Base-by-base conservation (phyloP, 1,284 basidiomycete species). In the Wolfiporia cocos region DNA sequence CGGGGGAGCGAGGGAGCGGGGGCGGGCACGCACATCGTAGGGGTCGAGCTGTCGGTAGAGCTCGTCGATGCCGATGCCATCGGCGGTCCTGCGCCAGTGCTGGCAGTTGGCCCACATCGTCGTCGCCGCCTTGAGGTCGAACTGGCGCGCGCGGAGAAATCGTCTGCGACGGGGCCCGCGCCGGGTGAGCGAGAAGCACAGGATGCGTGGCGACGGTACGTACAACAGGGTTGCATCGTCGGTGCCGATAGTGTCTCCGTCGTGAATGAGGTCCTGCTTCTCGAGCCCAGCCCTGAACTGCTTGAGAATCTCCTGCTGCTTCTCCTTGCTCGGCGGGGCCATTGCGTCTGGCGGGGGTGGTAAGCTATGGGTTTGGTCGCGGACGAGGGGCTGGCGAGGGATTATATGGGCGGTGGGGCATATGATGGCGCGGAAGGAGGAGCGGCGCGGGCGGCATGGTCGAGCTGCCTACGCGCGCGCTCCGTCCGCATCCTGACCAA, bases 111-210 rank as follows among this genome's bases (percentile, higher is more conserved):
- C 59, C 39, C 81, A 62, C 81, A 81, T 82, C 37, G 58, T 66
- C 53, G 75, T 78, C 1, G 79, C 60, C 33, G 76, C 69, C 37
- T 63, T 64, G 11, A 79, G 45, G 51, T 76, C 70, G 50, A 73
- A 82, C 42, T 73, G 73, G 5, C 81, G 73, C 11, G 84, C 83
- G 26, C 78, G 74, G 18, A 86, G 61, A 51, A 85, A 86, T 15
- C 84, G 77, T 45, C 83, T 86, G n/a, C n/a, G n/a, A n/a, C n/a
- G 51, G 26, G 6, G 14, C 41, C 39, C 33, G 28, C 7, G 35
- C 15, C 33, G 39, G 10, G 40, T 51, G 21, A 49, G 28, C 22
- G 26, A 39, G 30, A 1, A 22, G 19, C 15, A 15, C 21, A 22
- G 26, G 22, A 31, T 37, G 21, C 6, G 12, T 33, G n/a, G n/a